phyloP scores from a whole-genome alignment of 257 asterid species.

The Solanum dulcamara region DNA sequence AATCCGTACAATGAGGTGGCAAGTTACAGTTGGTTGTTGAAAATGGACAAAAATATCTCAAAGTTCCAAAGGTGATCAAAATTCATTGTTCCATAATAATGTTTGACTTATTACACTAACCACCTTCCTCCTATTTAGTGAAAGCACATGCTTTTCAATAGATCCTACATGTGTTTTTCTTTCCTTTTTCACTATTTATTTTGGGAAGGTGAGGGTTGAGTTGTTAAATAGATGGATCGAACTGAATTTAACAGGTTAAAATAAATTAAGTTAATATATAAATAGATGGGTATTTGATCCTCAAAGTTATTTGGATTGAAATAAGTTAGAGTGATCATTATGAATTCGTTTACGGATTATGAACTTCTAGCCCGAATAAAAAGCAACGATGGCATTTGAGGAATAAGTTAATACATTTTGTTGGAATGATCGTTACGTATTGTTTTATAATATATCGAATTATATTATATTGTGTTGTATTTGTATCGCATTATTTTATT shows the following conservation, averaged over 20 bases:
- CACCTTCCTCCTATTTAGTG: not conserved
- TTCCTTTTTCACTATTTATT: not conserved
- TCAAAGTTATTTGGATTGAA: not conserved
- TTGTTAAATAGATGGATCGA: accelerated
- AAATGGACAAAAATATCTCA: not conserved
- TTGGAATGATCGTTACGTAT: too few relatives aligned
- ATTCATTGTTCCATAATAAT: not conserved
- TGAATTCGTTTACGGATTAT: not conserved
- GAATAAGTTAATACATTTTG: too few relatives aligned
- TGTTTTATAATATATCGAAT: too few relatives aligned
- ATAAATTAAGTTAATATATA: not conserved
- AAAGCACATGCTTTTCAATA: not conserved
- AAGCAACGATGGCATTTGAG: not conserved
- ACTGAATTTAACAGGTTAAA: not conserved
- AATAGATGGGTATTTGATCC: not conserved
- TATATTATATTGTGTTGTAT: too few relatives aligned
- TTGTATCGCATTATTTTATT: too few relatives aligned
- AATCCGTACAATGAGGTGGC: not conserved
- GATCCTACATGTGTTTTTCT: not conserved
- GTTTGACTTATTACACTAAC: not conserved
- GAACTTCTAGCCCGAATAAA: too few relatives aligned
- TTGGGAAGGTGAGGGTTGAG: accelerated
- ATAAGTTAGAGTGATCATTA: not conserved
- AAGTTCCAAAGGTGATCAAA: not conserved
- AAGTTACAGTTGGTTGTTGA: not conserved